Evolutionary conservation across 805 yeast genomes (phyloP).

Genomic region (Yueomyces sp.): DNA sequence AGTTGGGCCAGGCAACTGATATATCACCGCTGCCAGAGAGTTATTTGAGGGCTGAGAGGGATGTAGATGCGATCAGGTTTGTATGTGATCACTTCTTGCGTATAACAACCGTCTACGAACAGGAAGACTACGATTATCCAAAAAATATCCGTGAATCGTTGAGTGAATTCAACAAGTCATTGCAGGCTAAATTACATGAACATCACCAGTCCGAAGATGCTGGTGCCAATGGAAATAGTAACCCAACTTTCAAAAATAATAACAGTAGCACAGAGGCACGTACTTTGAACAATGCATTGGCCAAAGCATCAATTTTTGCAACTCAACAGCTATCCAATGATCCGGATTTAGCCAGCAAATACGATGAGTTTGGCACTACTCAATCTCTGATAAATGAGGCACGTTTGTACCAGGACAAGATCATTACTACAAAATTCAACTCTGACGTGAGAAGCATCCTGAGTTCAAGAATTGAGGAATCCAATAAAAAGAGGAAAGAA

Average conservation of each 20-base stretch:
- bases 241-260: neutral
- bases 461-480: conserved; percentile 45
- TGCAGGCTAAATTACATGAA: conserved; percentile 48
- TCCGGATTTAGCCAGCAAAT: conserved; percentile 27
- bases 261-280: conserved; percentile 33
- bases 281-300: conserved; percentile 67
- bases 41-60: conserved; percentile 55
- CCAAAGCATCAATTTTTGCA: conserved; percentile 48
- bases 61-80: conserved; percentile 56
- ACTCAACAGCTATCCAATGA: conserved; percentile 17
- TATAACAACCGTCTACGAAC: conserved; percentile 44
- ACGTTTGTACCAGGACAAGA: conserved; percentile 66
- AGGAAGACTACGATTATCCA: conserved; percentile 73
- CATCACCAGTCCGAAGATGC: conserved; percentile 27
- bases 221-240: conserved; percentile 48
- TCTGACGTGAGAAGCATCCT: conserved; percentile 49
- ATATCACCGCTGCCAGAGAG: conserved; percentile 73
- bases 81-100: conserved; percentile 45
- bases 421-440: conserved; percentile 57
- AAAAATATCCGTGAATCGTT: conserved; percentile 56
- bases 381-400: conserved; percentile 71
- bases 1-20: conserved; percentile 63
- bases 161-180: conserved; percentile 50
- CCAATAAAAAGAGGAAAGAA: conserved; percentile 52
- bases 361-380: conserved; percentile 50